phyloP scores from a whole-genome alignment of 192 early-diverging fungal species.

The Backusella luteola region DNA sequence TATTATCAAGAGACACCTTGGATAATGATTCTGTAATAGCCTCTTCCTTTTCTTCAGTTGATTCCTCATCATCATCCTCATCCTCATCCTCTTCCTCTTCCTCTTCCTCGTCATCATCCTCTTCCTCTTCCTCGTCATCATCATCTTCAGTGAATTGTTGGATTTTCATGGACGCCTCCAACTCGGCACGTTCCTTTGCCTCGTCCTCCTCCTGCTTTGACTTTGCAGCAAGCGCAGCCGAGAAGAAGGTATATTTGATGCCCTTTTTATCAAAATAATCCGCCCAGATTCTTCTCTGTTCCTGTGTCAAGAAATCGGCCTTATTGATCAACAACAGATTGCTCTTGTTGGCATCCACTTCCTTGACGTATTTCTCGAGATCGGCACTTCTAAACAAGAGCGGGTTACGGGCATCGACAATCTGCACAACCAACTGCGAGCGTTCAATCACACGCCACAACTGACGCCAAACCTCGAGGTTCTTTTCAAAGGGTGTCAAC shows the following conservation, averaged over 20 bases:
- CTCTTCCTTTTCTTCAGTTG: slow-evolving; percentile 29
- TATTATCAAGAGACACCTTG: slow-evolving; percentile 31
- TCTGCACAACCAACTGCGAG: slow-evolving; percentile 95
- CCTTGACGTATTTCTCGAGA: slow-evolving; percentile 86
- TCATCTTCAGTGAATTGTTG: slow-evolving; percentile 23
- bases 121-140: slow-evolving; percentile 30
- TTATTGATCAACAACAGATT: slow-evolving; percentile 97
- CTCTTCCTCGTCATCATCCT: slow-evolving; percentile 33
- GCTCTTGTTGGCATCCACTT: slow-evolving; percentile 83
- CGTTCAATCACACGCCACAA: slow-evolving; percentile 98
- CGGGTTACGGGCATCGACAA: slow-evolving; percentile 98
- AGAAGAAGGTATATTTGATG: slow-evolving; percentile 92
- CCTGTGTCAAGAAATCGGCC: slow-evolving; percentile 91
- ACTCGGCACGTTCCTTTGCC: slow-evolving; percentile 47
- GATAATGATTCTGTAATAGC: slow-evolving; percentile 24
- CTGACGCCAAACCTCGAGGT: slow-evolving; percentile 98
- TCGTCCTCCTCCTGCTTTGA: slow-evolving; percentile 69
- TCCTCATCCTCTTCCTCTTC: slow-evolving; percentile 30
- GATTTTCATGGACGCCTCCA: slow-evolving; percentile 26
- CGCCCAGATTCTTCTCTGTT: slow-evolving; percentile 85
- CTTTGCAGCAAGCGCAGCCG: slow-evolving; percentile 82
- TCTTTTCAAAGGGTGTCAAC: slow-evolving; percentile 97
- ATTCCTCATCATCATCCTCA: slow-evolving; percentile 24
- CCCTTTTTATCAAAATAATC: slow-evolving; percentile 81
- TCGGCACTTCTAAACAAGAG: slow-evolving; percentile 88